phyloP scores from a whole-genome alignment of 2,329 filamentous ascomycete genomes.

The Colletotrichum sidae region DNA sequence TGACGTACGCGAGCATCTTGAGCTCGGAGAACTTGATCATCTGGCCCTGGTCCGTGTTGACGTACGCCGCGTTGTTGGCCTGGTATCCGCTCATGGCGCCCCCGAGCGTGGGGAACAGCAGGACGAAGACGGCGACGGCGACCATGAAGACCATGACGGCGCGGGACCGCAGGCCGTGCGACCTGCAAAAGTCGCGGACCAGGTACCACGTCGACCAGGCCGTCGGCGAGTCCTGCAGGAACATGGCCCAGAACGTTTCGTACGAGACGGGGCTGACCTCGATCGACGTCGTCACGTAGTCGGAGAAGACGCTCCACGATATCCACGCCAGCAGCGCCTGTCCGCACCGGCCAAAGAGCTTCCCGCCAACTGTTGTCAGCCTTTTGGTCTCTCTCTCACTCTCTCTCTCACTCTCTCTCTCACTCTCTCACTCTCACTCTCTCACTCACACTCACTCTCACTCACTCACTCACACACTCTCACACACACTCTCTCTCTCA shows the following conservation, averaged over 20 bases:
- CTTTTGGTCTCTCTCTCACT: not conserved
- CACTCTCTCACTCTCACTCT: too few relatives aligned
- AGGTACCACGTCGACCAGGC: constrained; percentile 38
- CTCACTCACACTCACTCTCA: too few relatives aligned
- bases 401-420: too few relatives aligned
- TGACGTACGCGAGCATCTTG: constrained; percentile 37
- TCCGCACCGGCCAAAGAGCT: constrained; percentile 45
- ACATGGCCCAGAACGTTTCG: constrained; percentile 41
- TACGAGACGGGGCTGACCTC: constrained; percentile 42
- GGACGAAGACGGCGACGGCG: constrained; percentile 40
- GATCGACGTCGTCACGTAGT: constrained; percentile 43
- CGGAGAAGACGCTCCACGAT: constrained; percentile 44
- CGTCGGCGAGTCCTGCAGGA: constrained; percentile 40
- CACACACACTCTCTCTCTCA: not conserved
- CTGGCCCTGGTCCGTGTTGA: constrained; percentile 35
- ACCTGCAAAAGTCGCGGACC: constrained; percentile 37
- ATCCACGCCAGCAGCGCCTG: constrained; percentile 43
- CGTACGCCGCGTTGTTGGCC: constrained; percentile 40
- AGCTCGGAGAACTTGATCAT: constrained; percentile 39
- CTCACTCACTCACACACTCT: too few relatives aligned
- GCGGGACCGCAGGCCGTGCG: constrained; percentile 39
- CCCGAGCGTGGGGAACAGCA: constrained; percentile 44
- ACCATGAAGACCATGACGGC: constrained; percentile 41
- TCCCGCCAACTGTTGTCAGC: not conserved
- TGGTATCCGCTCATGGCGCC: constrained; percentile 46